Evolutionary conservation across 2,329 filamentous ascomycete species (phyloP).

Genomic region (Colletotrichum gigasporum): DNA sequence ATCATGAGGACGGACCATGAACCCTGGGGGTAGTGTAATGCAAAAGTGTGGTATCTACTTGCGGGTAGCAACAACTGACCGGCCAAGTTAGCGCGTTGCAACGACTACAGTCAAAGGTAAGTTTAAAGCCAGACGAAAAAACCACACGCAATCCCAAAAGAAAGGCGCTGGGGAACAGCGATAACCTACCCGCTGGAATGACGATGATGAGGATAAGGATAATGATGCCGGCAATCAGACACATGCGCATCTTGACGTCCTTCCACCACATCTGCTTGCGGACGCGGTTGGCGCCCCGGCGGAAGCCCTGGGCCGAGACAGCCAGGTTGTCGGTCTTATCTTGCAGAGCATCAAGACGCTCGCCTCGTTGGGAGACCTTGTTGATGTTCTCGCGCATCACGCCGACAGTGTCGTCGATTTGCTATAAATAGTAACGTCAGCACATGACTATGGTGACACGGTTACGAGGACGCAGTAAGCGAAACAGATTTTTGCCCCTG

Average conservation of each 20-base stretch:
- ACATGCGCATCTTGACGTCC: conserved; percentile 99
- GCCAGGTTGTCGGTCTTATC: conserved; percentile 96
- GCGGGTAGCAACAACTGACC: conserved; percentile 53
- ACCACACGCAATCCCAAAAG: conserved; percentile 28
- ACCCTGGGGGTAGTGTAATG: conserved; percentile 37
- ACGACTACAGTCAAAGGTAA: conserved; percentile 41
- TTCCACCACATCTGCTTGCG: conserved; percentile 99
- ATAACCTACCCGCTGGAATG: conserved; percentile 81
- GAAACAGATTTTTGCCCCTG: conserved; percentile 22
- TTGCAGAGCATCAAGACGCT: conserved; percentile 86
- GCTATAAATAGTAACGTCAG: conserved; percentile 60
- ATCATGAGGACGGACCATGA: conserved; percentile 29
- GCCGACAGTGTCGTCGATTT: conserved; percentile 96
- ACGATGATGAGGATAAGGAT: conserved; percentile 94
- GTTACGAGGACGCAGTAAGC: conserved; percentile 1
- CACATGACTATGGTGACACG: conserved; percentile 20
- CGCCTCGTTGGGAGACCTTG: conserved; percentile 93
- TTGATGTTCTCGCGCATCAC: conserved; percentile 98
- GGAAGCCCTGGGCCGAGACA: conserved; percentile 92
- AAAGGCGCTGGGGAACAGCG: conserved; percentile 9
- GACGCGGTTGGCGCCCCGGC: conserved; percentile 93
- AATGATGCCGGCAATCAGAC: conserved; percentile 89
- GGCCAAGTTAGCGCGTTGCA: conserved; percentile 42
- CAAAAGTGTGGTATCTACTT: conserved; percentile 37
- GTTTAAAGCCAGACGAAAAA: conserved; percentile 16